phyloP scores from a whole-genome alignment of 345 rosid genomes.

The Citrus australasica region DNA sequence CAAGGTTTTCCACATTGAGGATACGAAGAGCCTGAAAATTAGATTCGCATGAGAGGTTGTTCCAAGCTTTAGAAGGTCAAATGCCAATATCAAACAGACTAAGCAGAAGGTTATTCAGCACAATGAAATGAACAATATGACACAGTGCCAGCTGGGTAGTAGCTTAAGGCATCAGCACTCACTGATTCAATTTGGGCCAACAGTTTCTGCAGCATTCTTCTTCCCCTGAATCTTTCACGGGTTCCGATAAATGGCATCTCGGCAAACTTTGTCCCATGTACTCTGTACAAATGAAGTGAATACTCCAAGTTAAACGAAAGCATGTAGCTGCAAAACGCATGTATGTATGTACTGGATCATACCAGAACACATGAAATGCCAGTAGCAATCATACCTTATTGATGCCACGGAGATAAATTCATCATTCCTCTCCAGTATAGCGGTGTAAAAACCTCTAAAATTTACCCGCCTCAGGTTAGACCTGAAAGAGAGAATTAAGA shows the following conservation, averaged over 20 bases:
- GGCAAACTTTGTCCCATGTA: slow-evolving; percentile 26
- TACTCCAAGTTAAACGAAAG: neutral
- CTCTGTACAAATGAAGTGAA: slow-evolving; percentile 3
- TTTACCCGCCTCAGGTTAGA: slow-evolving; percentile 21
- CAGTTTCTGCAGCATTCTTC: slow-evolving; percentile 17
- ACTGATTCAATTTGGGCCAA: slow-evolving; percentile 12
- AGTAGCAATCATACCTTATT: slow-evolving; percentile 13
- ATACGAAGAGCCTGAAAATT: slow-evolving; percentile 14
- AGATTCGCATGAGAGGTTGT: neutral
- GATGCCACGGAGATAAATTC: slow-evolving; percentile 21
- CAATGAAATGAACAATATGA: neutral
- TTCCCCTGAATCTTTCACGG: slow-evolving; percentile 2
- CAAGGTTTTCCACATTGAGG: slow-evolving; percentile 14
- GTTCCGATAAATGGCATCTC: slow-evolving; percentile 41
- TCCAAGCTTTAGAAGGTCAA: neutral
- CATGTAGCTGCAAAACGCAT: neutral
- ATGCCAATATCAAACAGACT: no score
- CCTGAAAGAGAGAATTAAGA: slow-evolving; percentile 14
- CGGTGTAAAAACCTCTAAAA: slow-evolving; percentile 24
- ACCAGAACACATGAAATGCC: neutral
- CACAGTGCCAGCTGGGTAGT: neutral
- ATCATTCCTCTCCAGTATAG: slow-evolving; percentile 19
- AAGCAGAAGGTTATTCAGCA: no score
- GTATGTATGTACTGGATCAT: neutral
- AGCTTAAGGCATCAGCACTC: neutral